Base-by-base conservation (phyloP, 768 basidiomycete genomes). In the Leucogyrophana mollusca region DNA sequence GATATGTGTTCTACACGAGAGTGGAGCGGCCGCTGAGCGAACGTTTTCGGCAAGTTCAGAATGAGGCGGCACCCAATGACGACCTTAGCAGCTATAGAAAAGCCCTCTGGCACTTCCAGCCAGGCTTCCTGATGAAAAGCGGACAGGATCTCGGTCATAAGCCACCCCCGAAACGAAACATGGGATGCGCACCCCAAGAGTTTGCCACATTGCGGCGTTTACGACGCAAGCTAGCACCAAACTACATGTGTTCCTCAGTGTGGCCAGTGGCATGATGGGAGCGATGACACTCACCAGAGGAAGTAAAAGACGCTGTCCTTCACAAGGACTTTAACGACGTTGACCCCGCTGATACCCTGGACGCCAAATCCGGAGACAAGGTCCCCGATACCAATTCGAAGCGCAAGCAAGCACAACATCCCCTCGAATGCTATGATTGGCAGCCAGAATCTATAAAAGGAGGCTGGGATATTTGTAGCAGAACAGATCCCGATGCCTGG, bases 391-490 rank as follows among this genome's bases (percentile, higher is more conserved):
- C 77, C 80, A 40, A 73, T 71, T 45, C 67, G 61, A n/a, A 82
- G 53, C 4, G 80, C 79, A 32, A 83, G 58, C 4, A 51, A 54
- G 48, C 80, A 82, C 1, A 83, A 66, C 2, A 82, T 55, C 45
- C 61, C 72, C 54, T 85, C 82, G 30, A 76, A 81, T 3, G 66
- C 56, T 13, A 85, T 65, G 53, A 80, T 70, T 2, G 82, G 82
- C 34, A 83, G 73, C 82, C 82, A 85, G 59, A 80, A 80, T 16
- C 71, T 65, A 54, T 71, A 82, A 56, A 81, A 78, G 33, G 70
- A 65, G 7, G 45, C 35, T 4, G 77, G 66, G 4, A 79, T 54
- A 22, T 61, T 56, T 10, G 39, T 33, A 4, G 77, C 71, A 9
- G 67, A 49, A 55, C 82, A 84, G 47, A 78, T 76, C 5, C 57